Base-by-base conservation (phyloP, 2,329 filamentous ascomycete genomes). In the Pezicula rhizophila region DNA sequence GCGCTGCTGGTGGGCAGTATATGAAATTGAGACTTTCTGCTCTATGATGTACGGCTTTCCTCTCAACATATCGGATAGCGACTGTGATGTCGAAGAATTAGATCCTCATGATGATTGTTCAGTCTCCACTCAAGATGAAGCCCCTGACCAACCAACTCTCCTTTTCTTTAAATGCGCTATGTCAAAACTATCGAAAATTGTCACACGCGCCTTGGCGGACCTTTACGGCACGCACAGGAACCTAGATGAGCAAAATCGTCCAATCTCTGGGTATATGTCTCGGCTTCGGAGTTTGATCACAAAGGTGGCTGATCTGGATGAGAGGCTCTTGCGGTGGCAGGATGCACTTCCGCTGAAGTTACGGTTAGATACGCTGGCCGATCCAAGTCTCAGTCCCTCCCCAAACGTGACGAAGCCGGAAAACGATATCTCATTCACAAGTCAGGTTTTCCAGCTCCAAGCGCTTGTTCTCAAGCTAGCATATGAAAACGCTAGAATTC, bases 1-100 rank as follows among this genome's bases (percentile, higher is more conserved):
- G 15, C 61, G 67, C 0, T 66, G 65, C 8, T 70, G 68, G 68
- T 70, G 68, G 66, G 67, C 68, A 1, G 62, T 70, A 0, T 67
- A 70, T 34, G 68, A 70, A 43, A 64, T 69, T 1, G 68, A 70
- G 34, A 68, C 65, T 0, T 68, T 69, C 18, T 69, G 66, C 46
- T 69, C 67, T 0, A 69, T 70, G 60, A 57, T 66, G 0, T 70
- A 70, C 34, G 67, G 68, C 1, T 69, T 66, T 38, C 67, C 68
- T 37, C 34, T 37, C 7, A 37, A 17, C 10, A 37, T 37, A 4
- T 17, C 14, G 11, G 34, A 37, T 37, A n/a, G 14, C 2, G 34
- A 37, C 5, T 37, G 34, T 37, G 34, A 37, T 37, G 17, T 37
- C 17, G 34, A 37, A 6, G 14, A n/a, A 8, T 37, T 37, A 37